These are phyloP conservation scores for Wallacemonas sp. DNA, from an alignment of 208 protist species.

Conservation along the genomic window DNA sequence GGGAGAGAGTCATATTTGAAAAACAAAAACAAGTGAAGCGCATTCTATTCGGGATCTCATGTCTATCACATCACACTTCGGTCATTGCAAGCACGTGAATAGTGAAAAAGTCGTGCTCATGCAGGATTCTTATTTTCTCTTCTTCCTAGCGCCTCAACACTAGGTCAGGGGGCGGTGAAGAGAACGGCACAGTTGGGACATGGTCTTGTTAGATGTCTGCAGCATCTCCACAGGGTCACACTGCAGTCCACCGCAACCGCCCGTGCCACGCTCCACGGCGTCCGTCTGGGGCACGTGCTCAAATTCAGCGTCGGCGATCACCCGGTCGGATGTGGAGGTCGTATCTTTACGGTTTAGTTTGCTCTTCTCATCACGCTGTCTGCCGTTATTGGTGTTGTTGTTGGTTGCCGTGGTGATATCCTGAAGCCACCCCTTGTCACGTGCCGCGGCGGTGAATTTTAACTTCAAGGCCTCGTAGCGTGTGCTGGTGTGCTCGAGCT, in stretches of 20 bases:
- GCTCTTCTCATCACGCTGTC: background rate
- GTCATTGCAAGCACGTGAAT: background rate
- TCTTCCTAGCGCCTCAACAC: background rate
- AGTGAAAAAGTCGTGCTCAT: too few relatives aligned
- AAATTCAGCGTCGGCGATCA: too few relatives aligned
- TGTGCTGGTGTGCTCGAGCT: conserved; percentile 29
- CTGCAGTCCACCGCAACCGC: too few relatives aligned
- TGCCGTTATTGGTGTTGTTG: background rate
- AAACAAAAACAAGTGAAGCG: background rate
- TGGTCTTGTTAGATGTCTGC: conserved; percentile 24
- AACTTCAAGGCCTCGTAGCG: conserved; percentile 41
- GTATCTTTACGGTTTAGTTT: background rate
- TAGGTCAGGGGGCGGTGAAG: conserved; percentile 26
- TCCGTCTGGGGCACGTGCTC: too few relatives aligned
- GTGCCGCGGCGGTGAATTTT: conserved; percentile 30
- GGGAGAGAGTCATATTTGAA: background rate
- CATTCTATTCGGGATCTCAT: too few relatives aligned
- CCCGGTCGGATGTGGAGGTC: background rate
- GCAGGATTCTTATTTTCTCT: background rate
- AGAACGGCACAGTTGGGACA: conserved; percentile 20
- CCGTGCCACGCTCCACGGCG: too few relatives aligned
- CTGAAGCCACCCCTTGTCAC: conserved; percentile 4
- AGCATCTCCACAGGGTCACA: conserved; percentile 29
- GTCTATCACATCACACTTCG: too few relatives aligned
- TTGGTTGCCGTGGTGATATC: conserved; percentile 1